Percentiles rank a stretch among this genome's conserved stretches.
These are phyloP conservation scores for Candida namnaoensis DNA, from an alignment of 805 yeast species.

Conservation along the genomic window DNA sequence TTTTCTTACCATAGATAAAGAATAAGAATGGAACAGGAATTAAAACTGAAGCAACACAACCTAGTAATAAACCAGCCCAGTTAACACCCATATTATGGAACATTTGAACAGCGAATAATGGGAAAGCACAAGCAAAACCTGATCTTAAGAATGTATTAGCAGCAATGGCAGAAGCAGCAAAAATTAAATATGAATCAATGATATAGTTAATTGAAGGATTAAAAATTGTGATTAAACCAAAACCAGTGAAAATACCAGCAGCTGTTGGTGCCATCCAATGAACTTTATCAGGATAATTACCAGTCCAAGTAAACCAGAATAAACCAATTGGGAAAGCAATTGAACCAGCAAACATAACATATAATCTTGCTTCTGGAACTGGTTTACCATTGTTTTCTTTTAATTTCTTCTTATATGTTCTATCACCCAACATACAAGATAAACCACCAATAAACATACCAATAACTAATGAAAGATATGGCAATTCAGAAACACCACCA, in stretches of 20 bases:
- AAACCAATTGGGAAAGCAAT: conserved; percentile 68
- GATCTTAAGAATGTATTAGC: conserved; percentile 56
- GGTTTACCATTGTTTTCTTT: conserved; percentile 46
- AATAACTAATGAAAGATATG: conserved; percentile 67
- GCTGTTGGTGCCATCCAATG: conserved; percentile 81
- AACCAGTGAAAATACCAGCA: conserved; percentile 57
- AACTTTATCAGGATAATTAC: conserved; percentile 56
- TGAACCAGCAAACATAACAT: conserved; percentile 68
- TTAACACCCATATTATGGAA: conserved; percentile 48
- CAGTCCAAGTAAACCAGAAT: conserved; percentile 86
- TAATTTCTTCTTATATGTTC: conserved; percentile 37
- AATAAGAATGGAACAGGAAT: conserved; percentile 66
- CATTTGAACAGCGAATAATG: conserved; percentile 47
- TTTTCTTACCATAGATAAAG: conserved; percentile 43
- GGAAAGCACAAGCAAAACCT: conserved; percentile 52
- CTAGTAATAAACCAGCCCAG: conserved; percentile 75
- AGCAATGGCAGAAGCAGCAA: conserved; percentile 74
- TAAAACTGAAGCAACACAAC: conserved; percentile 47
- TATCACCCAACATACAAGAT: conserved; percentile 45
- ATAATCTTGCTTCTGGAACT: conserved; percentile 74
- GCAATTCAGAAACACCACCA: conserved; percentile 64
- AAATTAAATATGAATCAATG: conserved; percentile 58
- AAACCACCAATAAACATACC: conserved; percentile 58
- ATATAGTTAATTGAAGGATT: conserved; percentile 63
- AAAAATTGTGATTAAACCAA: conserved; percentile 62